Conservation (phyloP, 2,329 filamentous ascomycete genomes). For the Penicillium digitatum region DNA sequence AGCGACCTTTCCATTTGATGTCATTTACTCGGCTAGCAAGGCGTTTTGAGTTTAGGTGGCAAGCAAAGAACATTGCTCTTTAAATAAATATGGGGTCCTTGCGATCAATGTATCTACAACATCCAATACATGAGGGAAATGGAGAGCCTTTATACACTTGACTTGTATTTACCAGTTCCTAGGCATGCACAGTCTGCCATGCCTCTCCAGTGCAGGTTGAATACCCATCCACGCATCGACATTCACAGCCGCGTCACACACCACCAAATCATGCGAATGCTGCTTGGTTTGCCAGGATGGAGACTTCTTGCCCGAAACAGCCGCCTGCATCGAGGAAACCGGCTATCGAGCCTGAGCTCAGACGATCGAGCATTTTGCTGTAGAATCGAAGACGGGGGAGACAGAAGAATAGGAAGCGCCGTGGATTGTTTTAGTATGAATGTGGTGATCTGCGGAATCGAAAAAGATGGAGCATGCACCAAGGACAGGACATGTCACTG, state of each 20-base stretch:
- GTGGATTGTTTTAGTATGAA: too few relatives aligned
- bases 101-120: not conserved
- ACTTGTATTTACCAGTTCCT: not conserved
- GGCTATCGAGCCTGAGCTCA: too few relatives aligned
- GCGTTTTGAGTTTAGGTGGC: conserved; percentile 20
- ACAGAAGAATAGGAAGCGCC: too few relatives aligned
- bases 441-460: too few relatives aligned
- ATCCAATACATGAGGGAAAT: not conserved
- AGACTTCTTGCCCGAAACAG: too few relatives aligned
- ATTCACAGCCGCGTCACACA: not conserved
- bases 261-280: conserved; percentile 2
- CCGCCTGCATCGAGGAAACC: too few relatives aligned
- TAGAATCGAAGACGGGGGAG: too few relatives aligned
- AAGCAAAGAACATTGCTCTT: not conserved
- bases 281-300: too few relatives aligned
- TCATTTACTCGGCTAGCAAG: conserved; percentile 22
- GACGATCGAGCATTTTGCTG: too few relatives aligned
- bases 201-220: not conserved
- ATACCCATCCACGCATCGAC: not conserved
- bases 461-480: too few relatives aligned
- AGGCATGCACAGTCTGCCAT: not conserved
- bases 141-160: not conserved
- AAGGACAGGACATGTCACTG: too few relatives aligned
- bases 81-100: not conserved
- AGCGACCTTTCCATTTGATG: conserved; percentile 2